Evolutionary conservation across 371 early-diverging fungal genomes (phyloP), one percentile per base, ranked within the genome.

Genomic region (Racocetra persica): DNA sequence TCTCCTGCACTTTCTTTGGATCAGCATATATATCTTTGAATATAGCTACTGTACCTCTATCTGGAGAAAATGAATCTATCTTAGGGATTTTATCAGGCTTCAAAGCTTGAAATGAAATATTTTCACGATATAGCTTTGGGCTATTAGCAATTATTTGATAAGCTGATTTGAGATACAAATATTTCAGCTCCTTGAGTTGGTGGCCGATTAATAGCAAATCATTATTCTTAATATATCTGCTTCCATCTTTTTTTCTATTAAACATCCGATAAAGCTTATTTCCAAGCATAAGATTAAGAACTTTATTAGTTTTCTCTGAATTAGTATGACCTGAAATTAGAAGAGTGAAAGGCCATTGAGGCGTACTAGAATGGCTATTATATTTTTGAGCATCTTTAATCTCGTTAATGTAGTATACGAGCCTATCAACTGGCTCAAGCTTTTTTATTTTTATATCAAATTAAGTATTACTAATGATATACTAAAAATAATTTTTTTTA

Each of bases 121-220:
- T 11, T 70, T 70, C 51, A 51, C 52, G 26, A 51, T 70, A 51
- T 49, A 51, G 52, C n/a, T 70, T 70, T 10, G 51, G 51, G n/a
- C 71, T 70, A 66, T 66, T 66, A 2, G 38, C 7, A 66, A 72
- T 74, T 24, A 74, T 74, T 24, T 28, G 11, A 55, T 77, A 77
- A 1, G 18, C 18, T 14, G 14, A 59, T 60, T 41, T 75, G 4
- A 77, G 32, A 28, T 77, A 49, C 7, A 8, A 22, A 65, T 77
- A 77, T 77, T 77, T 77, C 24, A 28, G 77, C 51, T 77, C 77
- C 2, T 77, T 77, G 41, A 77, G 63, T 24, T 77, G 0, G n/a
- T 77, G 51, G 0, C 65, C 28, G 11, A 77, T 45, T 51, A 77
- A 51, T 1, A 77, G 51, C 51, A 77, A 57, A 49, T 77, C 65